Evolutionary conservation across 2,329 filamentous ascomycete species (phyloP).

Genomic region (Fusarium concolor): DNA sequence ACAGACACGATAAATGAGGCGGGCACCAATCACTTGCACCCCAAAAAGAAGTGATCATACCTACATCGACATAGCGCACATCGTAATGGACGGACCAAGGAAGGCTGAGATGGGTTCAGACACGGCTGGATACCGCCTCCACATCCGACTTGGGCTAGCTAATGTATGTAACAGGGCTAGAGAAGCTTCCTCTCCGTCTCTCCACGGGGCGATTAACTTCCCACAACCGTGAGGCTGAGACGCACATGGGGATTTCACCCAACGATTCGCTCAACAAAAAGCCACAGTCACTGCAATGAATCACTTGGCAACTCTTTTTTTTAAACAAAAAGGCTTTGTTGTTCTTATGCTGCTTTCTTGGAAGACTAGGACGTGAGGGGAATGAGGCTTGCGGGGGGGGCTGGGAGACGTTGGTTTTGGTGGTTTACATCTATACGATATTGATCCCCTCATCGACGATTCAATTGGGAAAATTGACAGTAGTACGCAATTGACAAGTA

Average conservation of each 20-base stretch:
- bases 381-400: conserved; percentile 11
- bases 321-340: neutral
- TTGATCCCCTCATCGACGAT: neutral
- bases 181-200: conserved; percentile 1
- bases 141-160: neutral
- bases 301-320: neutral
- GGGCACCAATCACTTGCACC: conserved; percentile 41
- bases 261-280: conserved; percentile 7
- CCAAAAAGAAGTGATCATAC: conserved; percentile 13
- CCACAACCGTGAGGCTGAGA: conserved; percentile 10
- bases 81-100: conserved; percentile 16
- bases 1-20: conserved; percentile 21
- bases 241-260: neutral
- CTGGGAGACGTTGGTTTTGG: conserved; percentile 1
- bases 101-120: conserved; percentile 20
- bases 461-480: neutral
- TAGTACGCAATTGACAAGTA: neutral
- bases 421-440: neutral
- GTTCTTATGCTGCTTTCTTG: neutral
- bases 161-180: neutral
- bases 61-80: conserved; percentile 8
- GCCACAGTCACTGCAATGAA: conserved; percentile 1
- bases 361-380: neutral
- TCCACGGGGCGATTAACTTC: neutral
- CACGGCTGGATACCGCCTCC: conserved; percentile 13